Conservation (phyloP, 176 grass and related monocot species). For the Triticum dicoccoides region DNA sequence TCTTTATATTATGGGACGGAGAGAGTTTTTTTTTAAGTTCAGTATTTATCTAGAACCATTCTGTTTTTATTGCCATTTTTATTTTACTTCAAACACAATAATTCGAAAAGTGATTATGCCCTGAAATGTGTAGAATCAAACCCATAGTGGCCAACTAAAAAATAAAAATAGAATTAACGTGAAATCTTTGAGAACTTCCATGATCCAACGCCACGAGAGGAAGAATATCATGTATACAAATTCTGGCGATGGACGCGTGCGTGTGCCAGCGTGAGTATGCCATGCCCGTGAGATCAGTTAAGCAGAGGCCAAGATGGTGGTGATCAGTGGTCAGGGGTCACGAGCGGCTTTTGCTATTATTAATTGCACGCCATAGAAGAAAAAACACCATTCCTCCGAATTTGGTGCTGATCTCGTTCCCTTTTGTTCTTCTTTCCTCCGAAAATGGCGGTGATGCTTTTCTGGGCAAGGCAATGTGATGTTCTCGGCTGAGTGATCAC, state of each 20-base stretch:
- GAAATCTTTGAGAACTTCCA: not conserved
- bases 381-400: too few relatives aligned
- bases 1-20: too few relatives aligned
- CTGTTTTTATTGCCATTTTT: not conserved
- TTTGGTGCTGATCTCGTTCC: not conserved
- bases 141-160: not conserved
- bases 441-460: not conserved
- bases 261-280: not conserved
- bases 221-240: not conserved
- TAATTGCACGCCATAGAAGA: not conserved
- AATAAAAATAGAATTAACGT: too few relatives aligned
- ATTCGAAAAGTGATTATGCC: not conserved
- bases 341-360: not conserved
- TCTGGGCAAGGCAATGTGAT: not conserved
- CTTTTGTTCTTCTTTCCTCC: not conserved
- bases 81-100: not conserved
- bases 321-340: not conserved
- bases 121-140: not conserved
- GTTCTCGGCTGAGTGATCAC: not conserved
- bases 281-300: not conserved
- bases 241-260: not conserved
- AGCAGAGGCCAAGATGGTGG: not conserved
- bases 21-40: too few relatives aligned
- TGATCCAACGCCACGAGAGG: not conserved
- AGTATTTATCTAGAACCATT: too few relatives aligned